phyloP scores from a whole-genome alignment of 2,329 filamentous ascomycete species.

The Sclerotinia minor region DNA sequence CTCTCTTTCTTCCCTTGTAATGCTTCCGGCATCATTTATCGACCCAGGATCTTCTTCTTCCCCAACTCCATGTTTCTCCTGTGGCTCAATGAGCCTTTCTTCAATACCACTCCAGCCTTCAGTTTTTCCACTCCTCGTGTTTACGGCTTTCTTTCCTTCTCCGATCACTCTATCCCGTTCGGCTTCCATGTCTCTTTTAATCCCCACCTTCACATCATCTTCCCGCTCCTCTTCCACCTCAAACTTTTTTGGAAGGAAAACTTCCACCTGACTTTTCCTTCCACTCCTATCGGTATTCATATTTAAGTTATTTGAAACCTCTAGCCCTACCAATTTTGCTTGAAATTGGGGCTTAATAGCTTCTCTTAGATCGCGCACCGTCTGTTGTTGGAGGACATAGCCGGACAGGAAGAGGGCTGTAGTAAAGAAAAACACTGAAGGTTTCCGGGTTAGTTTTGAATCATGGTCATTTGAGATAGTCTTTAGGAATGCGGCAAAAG shows the following conservation, averaged over 20 bases:
- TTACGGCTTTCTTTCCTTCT: not conserved
- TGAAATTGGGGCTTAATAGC: constrained; percentile 54
- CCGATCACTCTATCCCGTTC: not conserved
- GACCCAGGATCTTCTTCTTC: constrained; percentile 43
- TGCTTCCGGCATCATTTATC: constrained; percentile 56
- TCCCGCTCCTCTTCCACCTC: not conserved
- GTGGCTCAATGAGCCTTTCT: not conserved
- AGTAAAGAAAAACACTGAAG: constrained; percentile 73
- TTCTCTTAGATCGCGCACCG: constrained; percentile 72
- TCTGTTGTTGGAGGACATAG: constrained; percentile 84
- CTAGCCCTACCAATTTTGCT: constrained; percentile 27
- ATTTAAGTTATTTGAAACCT: constrained; percentile 13
- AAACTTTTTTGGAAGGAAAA: constrained; percentile 30
- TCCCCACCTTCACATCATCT: constrained; percentile 1
- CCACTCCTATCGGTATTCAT: constrained; percentile 11
- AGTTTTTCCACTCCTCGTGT: not conserved
- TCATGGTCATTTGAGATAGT: not conserved
- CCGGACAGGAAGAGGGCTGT: constrained; percentile 82
- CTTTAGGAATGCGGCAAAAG: constrained; percentile 22
- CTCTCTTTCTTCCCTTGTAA: constrained; percentile 37
- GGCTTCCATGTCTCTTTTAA: not conserved
- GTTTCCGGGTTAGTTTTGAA: constrained; percentile 21
- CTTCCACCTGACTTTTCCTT: constrained; percentile 27
- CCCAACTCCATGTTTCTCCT: not conserved
- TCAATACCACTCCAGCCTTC: not conserved